phyloP scores from a whole-genome alignment of 306 rosid species.

The Nissolia schottii region DNA sequence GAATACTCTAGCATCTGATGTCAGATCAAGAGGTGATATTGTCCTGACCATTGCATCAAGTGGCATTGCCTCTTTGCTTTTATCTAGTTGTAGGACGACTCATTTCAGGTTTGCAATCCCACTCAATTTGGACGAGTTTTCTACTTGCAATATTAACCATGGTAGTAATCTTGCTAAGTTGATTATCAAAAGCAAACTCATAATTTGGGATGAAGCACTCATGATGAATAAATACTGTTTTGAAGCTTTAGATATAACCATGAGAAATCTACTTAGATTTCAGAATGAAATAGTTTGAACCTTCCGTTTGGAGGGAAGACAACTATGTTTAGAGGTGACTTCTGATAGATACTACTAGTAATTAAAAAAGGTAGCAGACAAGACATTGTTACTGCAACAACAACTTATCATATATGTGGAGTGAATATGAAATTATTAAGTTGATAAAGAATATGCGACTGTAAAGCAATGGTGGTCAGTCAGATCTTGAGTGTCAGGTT shows the following conservation, averaged over 20 bases:
- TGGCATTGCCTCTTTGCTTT: neutral
- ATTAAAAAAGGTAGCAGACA: no score
- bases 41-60: neutral
- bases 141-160: neutral
- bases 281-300: no score
- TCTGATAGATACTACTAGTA: no score
- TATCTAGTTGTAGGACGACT: neutral
- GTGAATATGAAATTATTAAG: no score
- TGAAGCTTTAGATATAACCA: neutral
- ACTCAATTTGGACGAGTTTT: neutral
- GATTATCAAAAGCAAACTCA: neutral
- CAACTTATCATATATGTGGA: no score
- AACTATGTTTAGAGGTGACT: no score
- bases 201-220: neutral
- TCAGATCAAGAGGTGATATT: neutral
- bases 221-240: neutral
- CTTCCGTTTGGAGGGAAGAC: no score
- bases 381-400: no score
- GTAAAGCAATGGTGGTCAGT: no score
- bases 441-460: no score
- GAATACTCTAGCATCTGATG: neutral
- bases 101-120: neutral
- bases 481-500: no score
- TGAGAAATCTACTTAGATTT: no score
- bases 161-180: neutral